Evolutionary conservation across 768 basidiomycete species (phyloP).

Genomic region (Ramaria sp.): DNA sequence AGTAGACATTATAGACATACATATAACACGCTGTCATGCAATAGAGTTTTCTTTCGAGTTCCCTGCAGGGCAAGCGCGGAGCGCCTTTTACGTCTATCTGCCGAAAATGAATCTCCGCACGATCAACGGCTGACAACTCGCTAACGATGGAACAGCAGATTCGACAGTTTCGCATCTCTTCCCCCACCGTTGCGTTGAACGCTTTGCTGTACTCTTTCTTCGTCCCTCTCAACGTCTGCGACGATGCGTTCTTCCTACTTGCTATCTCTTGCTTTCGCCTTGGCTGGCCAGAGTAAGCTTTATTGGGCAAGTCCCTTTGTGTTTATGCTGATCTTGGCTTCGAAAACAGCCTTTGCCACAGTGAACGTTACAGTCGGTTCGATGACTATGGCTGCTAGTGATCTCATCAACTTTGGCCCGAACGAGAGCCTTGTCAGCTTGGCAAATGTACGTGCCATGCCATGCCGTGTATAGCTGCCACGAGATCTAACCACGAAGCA

Average conservation of each 20-base stretch:
- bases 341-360: not conserved
- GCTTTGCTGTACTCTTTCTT: not conserved
- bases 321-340: not conserved
- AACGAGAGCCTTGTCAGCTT: not conserved
- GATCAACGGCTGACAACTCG: too few species aligned
- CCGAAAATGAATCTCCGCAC: too few species aligned
- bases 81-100: too few species aligned
- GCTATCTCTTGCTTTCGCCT: not conserved
- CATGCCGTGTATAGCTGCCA: not conserved
- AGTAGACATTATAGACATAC: slow-evolving; percentile 24
- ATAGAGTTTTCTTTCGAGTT: too few species aligned
- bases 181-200: not conserved
- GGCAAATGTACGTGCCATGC: not conserved
- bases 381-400: not conserved
- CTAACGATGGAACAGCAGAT: too few species aligned
- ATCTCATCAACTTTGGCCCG: not conserved
- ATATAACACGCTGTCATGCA: not conserved
- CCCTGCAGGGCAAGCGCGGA: too few species aligned
- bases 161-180: too few species aligned
- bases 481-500: too few species aligned
- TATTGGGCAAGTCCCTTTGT: too few species aligned
- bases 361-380: not conserved
- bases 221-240: not conserved
- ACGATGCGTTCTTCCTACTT: not conserved
- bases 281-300: not conserved